These are phyloP conservation scores for Chloromonas sp. DNA, from an alignment of 163 green algal species.

Conservation along the genomic window DNA sequence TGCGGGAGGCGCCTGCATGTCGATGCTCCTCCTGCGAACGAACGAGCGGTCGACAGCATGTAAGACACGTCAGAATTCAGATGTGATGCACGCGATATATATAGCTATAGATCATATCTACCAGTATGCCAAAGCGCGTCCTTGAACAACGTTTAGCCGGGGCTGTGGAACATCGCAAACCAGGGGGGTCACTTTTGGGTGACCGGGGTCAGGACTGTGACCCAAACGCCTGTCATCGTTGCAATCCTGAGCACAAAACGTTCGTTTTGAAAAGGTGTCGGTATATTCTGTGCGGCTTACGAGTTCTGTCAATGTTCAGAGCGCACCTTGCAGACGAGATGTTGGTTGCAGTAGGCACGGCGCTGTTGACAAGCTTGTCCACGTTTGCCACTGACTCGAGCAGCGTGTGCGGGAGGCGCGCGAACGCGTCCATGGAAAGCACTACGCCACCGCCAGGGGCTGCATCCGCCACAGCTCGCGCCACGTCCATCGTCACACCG, in stretches of 20 bases:
- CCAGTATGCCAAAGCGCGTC: too few species aligned
- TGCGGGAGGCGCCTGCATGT: not conserved
- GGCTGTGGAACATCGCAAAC: too few species aligned
- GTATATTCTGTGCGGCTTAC: too few species aligned
- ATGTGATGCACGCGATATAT: not conserved
- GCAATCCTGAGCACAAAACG: too few species aligned
- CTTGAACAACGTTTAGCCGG: too few species aligned
- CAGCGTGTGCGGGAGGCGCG: constrained; percentile 9
- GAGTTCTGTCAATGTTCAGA: too few species aligned
- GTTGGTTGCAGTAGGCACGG: too few species aligned
- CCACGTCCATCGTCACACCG: constrained; percentile 4
- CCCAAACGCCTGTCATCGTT: too few species aligned
- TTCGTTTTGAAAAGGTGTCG: too few species aligned
- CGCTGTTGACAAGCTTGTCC: not conserved
- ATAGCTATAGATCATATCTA: not conserved
- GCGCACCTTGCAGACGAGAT: too few species aligned
- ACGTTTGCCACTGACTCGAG: not conserved
- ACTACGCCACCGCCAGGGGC: constrained; percentile 15
- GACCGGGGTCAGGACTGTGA: not conserved
- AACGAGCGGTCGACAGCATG: not conserved
- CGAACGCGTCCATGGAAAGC: not conserved
- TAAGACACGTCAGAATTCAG: not conserved
- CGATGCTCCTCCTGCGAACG: not conserved
- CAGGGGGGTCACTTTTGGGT: not conserved
- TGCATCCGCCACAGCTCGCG: constrained; percentile 14